phyloP scores from a whole-genome alignment of 306 rosid species.

The Quercus gilva region DNA sequence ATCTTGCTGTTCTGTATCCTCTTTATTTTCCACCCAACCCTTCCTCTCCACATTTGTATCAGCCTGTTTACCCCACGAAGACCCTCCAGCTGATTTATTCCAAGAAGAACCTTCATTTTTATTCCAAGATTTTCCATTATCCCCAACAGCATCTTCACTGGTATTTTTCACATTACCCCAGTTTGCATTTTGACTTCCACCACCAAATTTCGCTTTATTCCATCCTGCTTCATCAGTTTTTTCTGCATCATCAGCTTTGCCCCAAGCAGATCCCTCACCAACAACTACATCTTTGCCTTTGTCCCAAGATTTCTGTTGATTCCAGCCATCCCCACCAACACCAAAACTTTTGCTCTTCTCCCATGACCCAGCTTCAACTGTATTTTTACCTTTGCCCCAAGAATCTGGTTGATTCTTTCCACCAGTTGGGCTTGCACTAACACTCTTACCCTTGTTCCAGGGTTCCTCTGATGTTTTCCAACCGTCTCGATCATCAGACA shows the following conservation, averaged over 20 bases:
- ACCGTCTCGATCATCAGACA: slow-evolving; percentile 1
- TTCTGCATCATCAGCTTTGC: slow-evolving; percentile 16
- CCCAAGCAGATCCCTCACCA: slow-evolving; percentile 25
- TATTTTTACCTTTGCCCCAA: slow-evolving; percentile 34
- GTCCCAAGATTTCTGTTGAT: slow-evolving; percentile 24
- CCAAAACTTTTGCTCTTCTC: too few relatives aligned
- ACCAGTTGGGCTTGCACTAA: slow-evolving; percentile 5
- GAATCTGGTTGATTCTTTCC: slow-evolving; percentile 24
- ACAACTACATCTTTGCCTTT: background rate
- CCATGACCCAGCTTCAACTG: slow-evolving; percentile 28
- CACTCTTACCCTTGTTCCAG: slow-evolving; percentile 28
- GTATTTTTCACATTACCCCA: background rate
- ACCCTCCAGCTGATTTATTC: slow-evolving; percentile 25
- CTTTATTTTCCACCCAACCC: background rate
- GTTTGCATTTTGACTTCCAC: slow-evolving; percentile 6
- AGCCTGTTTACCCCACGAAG: slow-evolving; percentile 27
- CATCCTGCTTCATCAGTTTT: slow-evolving; percentile 3
- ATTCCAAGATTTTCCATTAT: background rate
- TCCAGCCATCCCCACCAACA: background rate
- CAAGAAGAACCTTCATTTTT: slow-evolving; percentile 12
- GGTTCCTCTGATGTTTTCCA: slow-evolving; percentile 15
- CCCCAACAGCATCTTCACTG: background rate
- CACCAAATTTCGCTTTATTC: background rate
- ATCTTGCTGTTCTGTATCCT: background rate
- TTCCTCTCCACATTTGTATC: slow-evolving; percentile 4